Base-by-base conservation (phyloP, 148 eudicot species). In the Salicornia ramosissima region DNA sequence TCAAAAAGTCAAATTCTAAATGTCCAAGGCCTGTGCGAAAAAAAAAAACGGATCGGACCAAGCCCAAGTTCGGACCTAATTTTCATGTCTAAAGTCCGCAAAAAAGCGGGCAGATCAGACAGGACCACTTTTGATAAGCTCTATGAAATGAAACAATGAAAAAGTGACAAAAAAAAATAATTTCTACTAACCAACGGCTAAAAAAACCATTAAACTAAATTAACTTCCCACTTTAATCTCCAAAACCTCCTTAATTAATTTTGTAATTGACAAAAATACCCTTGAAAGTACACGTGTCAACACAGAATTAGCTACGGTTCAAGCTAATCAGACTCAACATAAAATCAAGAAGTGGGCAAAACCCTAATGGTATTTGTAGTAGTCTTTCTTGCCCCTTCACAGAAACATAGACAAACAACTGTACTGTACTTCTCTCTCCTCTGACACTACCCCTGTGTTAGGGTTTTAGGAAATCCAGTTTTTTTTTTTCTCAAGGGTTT, bases 401-500 rank as follows among this genome's bases (percentile, higher is more conserved):
- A 57, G 8, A 53, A 22, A 64, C 52, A 15, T 9, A n/a, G 12
- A 46, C 19, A 46, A 18, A 18, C n/a, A n/a, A n/a, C n/a, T n/a
- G n/a, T n/a, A n/a, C n/a, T n/a, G n/a, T 9, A 8, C 13, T 29
- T 36, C 63, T 19, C 25, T 54, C 50, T 69, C 63, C 72, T 69
- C 63, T 50, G 56, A 57, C 36, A 57, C 14, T 10, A 49, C 52
- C 19, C 6, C 10, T 64, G 47, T 50, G 26, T 45, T 70, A 78
- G 78, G 81, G 81, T 78, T 78, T 78, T 74, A 78, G 77, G 45
- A 63, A 54, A 69, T 63, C 77, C 51, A 28, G 33, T 13, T 29
- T 14, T 28, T 29, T 14, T 28, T n/a, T 24, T 0, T 0, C 40
- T 67, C 12, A 64, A 64, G 78, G 81, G 78, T 70, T 74, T 78